Evolutionary conservation across 352 stramenopile species (phyloP), one percentile per base, ranked within the genome.

Genomic region (Phytophthora capsici): DNA sequence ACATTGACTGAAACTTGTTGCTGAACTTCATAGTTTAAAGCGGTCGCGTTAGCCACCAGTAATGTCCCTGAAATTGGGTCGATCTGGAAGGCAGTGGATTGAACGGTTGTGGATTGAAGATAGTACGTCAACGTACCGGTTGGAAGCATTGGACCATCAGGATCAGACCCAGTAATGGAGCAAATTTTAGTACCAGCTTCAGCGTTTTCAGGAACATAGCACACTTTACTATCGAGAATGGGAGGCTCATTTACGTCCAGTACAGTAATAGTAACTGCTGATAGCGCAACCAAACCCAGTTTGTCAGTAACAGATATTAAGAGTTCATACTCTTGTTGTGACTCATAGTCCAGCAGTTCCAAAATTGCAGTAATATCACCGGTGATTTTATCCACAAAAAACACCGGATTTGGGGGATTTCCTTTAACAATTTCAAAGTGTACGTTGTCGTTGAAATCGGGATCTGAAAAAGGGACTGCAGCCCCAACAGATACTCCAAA

Each of bases 161-260:
- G 66, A 55, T 74, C 66, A 4, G 13, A 63, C 14, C 43, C 54
- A 25, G 17, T 14, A 23, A 74, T 32, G 6, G n/a, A 13, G 32
- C 66, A 74, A 46, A 74, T 52, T n/a, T 17, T 8, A 14, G 54
- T 53, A 8, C 55, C 55, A 20, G 48, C 22, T 2, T 12, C 12
- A 1, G 49, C 16, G 26, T 74, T 74, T 56, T 74, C 66, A 1
- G 36, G 8, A 17, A 74, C 49, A 36, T 60, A 66, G 13, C 66
- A 74, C 8, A 43, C 4, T 13, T 6, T 52, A 16, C 58, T 44
- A 8, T 43, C 22, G 2, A 74, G 44, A 38, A 71, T 7, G 6
- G 66, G 66, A 5, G 60, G 28, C 14, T 74, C 66, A n/a, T 74
- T 74, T 1, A 49, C n/a, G 17, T 74, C 60, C 16, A 43, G 37